phyloP scores from a whole-genome alignment of 805 yeast species.

The Candida sonorensis region DNA sequence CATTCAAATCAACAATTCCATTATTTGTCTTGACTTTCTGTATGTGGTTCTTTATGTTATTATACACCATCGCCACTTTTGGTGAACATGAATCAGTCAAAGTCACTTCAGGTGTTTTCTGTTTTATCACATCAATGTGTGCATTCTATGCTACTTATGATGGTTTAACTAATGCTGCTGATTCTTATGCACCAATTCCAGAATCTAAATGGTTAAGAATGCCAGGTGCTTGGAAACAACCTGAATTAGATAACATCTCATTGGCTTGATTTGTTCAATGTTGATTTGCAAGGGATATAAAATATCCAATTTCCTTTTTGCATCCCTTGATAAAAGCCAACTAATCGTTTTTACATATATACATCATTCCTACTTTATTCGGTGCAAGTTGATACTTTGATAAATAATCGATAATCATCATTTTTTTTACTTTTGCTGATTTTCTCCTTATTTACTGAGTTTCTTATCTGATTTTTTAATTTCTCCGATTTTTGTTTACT shows the following conservation, averaged over 20 bases:
- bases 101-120: slow-evolving; percentile 38
- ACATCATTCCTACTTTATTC: too few relatives aligned
- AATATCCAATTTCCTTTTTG: too few relatives aligned
- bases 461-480: too few relatives aligned
- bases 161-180: slow-evolving; percentile 27
- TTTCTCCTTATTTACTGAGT: too few relatives aligned
- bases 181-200: slow-evolving; percentile 22
- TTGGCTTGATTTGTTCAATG: slow-evolving; percentile 10
- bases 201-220: slow-evolving; percentile 25
- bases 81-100: slow-evolving; percentile 25
- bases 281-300: too few relatives aligned
- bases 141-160: slow-evolving; percentile 40
- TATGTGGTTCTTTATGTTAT: slow-evolving; percentile 35
- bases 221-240: slow-evolving; percentile 24
- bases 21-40: slow-evolving; percentile 31
- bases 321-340: too few relatives aligned
- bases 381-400: too few relatives aligned
- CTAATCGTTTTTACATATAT: too few relatives aligned
- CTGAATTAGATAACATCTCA: slow-evolving; percentile 13
- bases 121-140: slow-evolving; percentile 31
- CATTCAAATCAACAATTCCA: slow-evolving; percentile 38
- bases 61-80: slow-evolving; percentile 22
- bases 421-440: too few relatives aligned
- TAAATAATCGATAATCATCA: too few relatives aligned
- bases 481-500: too few relatives aligned